Percentiles rank a stretch among this genome's conserved stretches.
phyloP scores from a whole-genome alignment of 148 eudicot species.

The Simmondsia chinensis region DNA sequence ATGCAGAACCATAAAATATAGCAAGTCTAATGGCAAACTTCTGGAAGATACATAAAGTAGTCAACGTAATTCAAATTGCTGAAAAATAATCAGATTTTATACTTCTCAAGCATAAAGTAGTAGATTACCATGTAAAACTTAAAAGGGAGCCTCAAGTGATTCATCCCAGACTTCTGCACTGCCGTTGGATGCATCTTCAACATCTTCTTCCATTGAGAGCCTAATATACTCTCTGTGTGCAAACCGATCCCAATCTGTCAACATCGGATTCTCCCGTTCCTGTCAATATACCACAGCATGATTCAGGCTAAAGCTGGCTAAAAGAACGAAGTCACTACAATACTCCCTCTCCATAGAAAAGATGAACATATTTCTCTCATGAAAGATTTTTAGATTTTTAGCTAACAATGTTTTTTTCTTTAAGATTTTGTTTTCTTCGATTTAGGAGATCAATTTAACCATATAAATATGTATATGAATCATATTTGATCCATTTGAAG shows the following conservation, averaged over 20 bases:
- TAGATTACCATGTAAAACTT: conserved; percentile 22
- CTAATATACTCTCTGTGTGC: conserved; percentile 96
- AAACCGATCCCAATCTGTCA: conserved; percentile 99
- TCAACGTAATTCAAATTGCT: neutral
- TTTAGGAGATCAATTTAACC: neutral
- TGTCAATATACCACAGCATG: conserved; percentile 18
- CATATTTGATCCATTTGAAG: too few relatives aligned
- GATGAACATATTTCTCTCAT: too few relatives aligned
- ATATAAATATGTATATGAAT: too few relatives aligned
- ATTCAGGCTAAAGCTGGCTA: too few relatives aligned
- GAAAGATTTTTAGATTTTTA: too few relatives aligned
- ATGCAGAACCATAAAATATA: too few relatives aligned
- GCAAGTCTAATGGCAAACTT: too few relatives aligned
- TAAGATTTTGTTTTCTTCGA: too few relatives aligned
- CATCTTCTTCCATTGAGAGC: conserved; percentile 99
- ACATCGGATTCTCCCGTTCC: conserved; percentile 92
- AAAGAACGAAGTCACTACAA: too few relatives aligned
- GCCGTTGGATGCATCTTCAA: conserved; percentile 94
- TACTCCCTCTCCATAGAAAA: too few relatives aligned
- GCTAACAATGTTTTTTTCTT: too few relatives aligned
- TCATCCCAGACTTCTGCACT: conserved; percentile 99
- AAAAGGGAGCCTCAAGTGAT: conserved; percentile 95
- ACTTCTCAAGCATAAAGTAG: neutral
- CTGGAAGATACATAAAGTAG: neutral
- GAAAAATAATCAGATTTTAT: neutral